Conservation (phyloP, 169 alveolate species). For the Plasmodium knowlesi region DNA sequence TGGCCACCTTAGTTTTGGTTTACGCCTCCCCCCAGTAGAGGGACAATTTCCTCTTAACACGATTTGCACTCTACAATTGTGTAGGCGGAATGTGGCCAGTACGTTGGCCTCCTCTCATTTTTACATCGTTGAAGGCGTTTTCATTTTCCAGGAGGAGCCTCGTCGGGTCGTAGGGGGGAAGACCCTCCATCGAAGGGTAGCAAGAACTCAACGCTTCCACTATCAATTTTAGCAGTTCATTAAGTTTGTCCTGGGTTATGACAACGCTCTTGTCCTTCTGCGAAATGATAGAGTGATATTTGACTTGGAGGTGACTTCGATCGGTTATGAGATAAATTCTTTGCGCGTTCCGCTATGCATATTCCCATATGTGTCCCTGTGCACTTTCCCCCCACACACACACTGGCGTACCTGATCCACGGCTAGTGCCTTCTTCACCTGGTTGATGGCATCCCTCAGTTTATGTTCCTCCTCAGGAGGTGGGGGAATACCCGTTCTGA, state of each 20-base stretch:
- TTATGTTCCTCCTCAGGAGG: slow-evolving; percentile 91
- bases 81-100: background rate
- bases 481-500: slow-evolving; percentile 94
- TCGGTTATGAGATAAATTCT: background rate
- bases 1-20: background rate
- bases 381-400: background rate
- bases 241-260: slow-evolving; percentile 79
- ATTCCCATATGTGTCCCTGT: background rate
- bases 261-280: slow-evolving; percentile 81
- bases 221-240: slow-evolving; percentile 88
- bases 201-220: slow-evolving; percentile 94
- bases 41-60: background rate
- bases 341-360: background rate
- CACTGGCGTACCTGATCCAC: slow-evolving; percentile 81
- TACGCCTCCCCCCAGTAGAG: background rate
- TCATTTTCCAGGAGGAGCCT: slow-evolving; percentile 89
- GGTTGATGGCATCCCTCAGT: slow-evolving; percentile 88
- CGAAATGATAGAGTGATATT: background rate
- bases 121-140: slow-evolving; percentile 84
- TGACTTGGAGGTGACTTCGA: background rate
- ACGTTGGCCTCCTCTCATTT: background rate
- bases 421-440: slow-evolving; percentile 88
- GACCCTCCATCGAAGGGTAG: slow-evolving; percentile 95
- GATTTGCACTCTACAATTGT: background rate
- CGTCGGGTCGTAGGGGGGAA: slow-evolving; percentile 95